Percentiles rank a stretch among this genome's conserved stretches.
These are phyloP conservation scores for Paramyrothecium sp. DNA, from an alignment of 2,329 filamentous ascomycete species.

Conservation along the genomic window DNA sequence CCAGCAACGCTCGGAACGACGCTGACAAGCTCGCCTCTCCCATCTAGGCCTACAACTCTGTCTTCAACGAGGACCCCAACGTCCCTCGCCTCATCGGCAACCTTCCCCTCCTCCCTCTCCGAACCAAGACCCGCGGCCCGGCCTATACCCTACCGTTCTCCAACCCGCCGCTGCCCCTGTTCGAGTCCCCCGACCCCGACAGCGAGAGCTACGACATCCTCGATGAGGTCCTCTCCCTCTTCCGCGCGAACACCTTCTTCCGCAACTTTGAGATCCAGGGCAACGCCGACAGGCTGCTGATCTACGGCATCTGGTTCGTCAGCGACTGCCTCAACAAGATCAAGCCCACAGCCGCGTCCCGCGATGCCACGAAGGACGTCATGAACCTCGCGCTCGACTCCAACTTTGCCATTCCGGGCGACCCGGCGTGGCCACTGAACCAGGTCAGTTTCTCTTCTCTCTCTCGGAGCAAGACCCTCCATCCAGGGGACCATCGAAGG, in stretches of 20 bases:
- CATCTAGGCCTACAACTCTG: constrained; percentile 88
- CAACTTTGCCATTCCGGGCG: constrained; percentile 92
- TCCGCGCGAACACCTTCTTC: constrained; percentile 98
- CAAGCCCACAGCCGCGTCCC: constrained; percentile 66
- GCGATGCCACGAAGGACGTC: constrained; percentile 68
- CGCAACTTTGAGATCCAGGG: constrained; percentile 99
- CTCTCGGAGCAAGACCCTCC: no score
- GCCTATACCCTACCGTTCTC: constrained; percentile 76
- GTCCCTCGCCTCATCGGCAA: constrained; percentile 69
- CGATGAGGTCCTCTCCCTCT: constrained; percentile 88
- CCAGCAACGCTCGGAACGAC: no score
- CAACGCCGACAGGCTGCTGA: constrained; percentile 86
- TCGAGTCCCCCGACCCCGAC: constrained; percentile 74
- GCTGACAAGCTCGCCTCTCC: constrained; percentile 2
- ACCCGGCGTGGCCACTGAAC: constrained; percentile 89
- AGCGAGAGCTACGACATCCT: constrained; percentile 94
- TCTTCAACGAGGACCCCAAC: constrained; percentile 84
- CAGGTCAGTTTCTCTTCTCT: constrained; percentile 60
- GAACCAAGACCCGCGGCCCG: constrained; percentile 92
- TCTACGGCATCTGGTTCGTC: constrained; percentile 95
- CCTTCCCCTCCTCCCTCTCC: constrained; percentile 90
- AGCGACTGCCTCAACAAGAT: constrained; percentile 89
- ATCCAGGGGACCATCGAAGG: no score
- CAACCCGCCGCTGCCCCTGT: constrained; percentile 53
- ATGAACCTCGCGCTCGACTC: constrained; percentile 87